Evolutionary conservation across 2,329 filamentous ascomycete genomes (phyloP), one percentile per base, ranked within the genome.

Genomic region (Fusarium subtropicale): DNA sequence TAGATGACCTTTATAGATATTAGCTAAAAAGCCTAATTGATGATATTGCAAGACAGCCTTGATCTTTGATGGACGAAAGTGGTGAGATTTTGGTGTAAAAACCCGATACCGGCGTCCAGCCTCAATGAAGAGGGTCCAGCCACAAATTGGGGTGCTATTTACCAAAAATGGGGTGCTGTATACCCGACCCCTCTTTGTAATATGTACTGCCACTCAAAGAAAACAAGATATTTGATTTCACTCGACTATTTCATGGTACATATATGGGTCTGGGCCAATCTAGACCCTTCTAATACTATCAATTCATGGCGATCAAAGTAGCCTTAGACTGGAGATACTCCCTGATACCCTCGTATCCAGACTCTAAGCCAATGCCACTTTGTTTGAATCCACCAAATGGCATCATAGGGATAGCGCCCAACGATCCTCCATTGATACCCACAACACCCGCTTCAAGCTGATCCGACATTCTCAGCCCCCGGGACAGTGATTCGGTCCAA

Each of bases 271-370:
- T 13, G 7, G 20, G 6, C 5, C 4, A 7, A 8, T 15, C 39
- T 22, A 18, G 7, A n/a, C 7, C 9, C 22, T 28, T 16, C 10
- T 3, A 4, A n/a, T 28, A 4, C 12, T 16, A 31, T 46, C 44
- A 52, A n/a, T 30, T 26, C 34, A 55, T 36, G 4, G 34, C 20
- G 22, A 56, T 56, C 24, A 30, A 2, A 7, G 54, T 56, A 5
- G 45, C 30, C 18, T 56, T 56, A 12, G 46, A 12, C 13, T 56
- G 54, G 3, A 51, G 44, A 11, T 56, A 41, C 26, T 56, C 54
- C 20, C 31, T 56, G 12, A 56, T 51, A 18, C 33, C 54, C 12
- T 56, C 44, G 2, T 51, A 30, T 18, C 54, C 54, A 7, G 45
- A 56, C 45, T 56, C 44, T 4, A 28, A 16, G 11, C 44, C 44